Evolutionary conservation across 1,284 basidiomycete species (phyloP), one percentile per base, ranked within the genome.

Genomic region (Pterulicium gracile): DNA sequence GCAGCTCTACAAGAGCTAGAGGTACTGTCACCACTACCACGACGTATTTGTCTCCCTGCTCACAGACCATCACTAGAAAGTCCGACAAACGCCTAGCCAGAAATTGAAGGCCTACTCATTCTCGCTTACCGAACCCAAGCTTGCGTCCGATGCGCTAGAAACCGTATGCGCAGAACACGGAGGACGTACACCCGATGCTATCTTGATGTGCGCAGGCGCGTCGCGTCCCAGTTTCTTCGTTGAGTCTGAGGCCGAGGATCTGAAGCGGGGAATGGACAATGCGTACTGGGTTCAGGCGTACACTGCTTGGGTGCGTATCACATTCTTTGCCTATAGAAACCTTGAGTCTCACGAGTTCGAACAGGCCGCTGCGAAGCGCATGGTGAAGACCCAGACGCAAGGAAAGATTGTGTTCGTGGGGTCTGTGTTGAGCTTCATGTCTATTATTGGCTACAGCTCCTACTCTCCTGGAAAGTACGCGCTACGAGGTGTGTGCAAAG

Each of bases 381-480:
- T 84, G 73, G 70, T 72, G 22, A 58, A 63, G 21, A 62, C 72
- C 17, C 60, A 63, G 3, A 56, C 64, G 13, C 60, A 65, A 46
- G 69, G 67, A 47, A 77, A 75, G 53, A 82, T 98, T 48, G 73
- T 91, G 3, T 79, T 98, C 44, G 79, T 90, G 18, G 83, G 83
- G 4, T 93, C 89, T 0, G 75, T 83, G n/a, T 62, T 95, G 13
- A 87, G 84, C 0, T 80, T 86, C 54, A 85, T 92, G 68, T 77
- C 81, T 1, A 73, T 97, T 44, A 68, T 88, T 14, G 94, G 95
- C 0, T 98, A 88, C 56, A 72, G 85, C 2, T 75, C 83, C 1
- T 98, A 98, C 61, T 70, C 88, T 1, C 91, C 94, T 0, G 87
- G 81, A 43, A 98, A 97, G 62, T 84, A 87, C 55, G 95, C 95